Base-by-base conservation (phyloP, 306 rosid species). In the Corylus americana region DNA sequence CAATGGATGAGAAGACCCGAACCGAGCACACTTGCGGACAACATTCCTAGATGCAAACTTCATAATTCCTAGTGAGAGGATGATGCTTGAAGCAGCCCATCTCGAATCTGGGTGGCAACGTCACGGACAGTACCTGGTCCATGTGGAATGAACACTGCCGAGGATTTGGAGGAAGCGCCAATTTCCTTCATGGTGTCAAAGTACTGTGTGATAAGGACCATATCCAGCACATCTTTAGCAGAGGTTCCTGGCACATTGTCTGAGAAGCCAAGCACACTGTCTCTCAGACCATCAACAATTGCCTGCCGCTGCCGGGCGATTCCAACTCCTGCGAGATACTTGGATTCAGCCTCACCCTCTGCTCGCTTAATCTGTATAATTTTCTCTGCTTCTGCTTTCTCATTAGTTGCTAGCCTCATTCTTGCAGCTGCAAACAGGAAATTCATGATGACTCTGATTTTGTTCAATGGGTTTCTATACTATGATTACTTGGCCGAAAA, bases 121-220 rank as follows among this genome's bases (percentile, higher is more conserved):
- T 92, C 90, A 78, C 42, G 83, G 44, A 92, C 91, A 0, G 87
- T 88, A 17, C 94, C 94, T 4, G 94, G 94, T 35, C 94, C 93
- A 14, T 92, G 97, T 4, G 97, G 91, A 55, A 92, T 92, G 89
- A 90, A 89, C 61, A 92, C 90, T 2, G 93, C 79, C 4, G 88
- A 87, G 37, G 93, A 84, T 84, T 86, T 92, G n/a, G 97, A 92
- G 61, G 87, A 78, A 25, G 95, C 95, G 0, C 91, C 95, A 4
- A 92, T 92, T 72, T 92, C 97, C 78, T 90, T 86, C 93, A 92
- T 83, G 8, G 95, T 92, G 80, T 92, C 93, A 4, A 92, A 92
- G 83, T 92, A 92, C 17, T 92, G 97, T 64, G 95, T 89, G 74
- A 86, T 91, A 57, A 90, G 83, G 51, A 92, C 94, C 92, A 92